These are phyloP conservation scores for Alternaria conjuncta DNA, from an alignment of 2,329 filamentous ascomycete species.

Conservation along the genomic window DNA sequence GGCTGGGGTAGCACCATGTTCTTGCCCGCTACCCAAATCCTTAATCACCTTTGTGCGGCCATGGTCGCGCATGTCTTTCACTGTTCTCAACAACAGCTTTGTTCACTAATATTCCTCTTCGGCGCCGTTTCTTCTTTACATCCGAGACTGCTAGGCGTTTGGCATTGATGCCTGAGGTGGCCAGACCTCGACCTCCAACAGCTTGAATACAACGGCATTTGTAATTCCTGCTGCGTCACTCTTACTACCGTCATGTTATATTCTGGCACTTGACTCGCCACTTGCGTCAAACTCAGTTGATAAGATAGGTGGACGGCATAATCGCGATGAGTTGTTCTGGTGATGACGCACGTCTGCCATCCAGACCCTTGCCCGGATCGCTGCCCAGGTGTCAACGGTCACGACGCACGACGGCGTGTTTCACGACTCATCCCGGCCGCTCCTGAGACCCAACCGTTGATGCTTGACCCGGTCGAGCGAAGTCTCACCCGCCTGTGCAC, in stretches of 20 bases:
- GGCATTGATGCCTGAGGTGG: conserved; percentile 29
- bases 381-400: conserved; percentile 10
- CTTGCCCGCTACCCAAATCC: conserved; percentile 11
- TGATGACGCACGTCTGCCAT: conserved; percentile 27
- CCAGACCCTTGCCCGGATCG: conserved; percentile 19
- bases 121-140: conserved; percentile 6
- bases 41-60: conserved; percentile 10
- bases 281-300: not conserved
- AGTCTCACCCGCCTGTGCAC: conserved; percentile 2
- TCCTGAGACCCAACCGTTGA: conserved; percentile 16
- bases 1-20: conserved; percentile 37
- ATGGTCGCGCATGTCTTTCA: not conserved
- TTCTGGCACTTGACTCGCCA: not conserved
- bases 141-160: conserved; percentile 42
- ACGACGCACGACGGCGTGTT: conserved; percentile 24
- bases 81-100: not conserved
- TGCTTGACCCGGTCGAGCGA: conserved; percentile 5
- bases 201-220: not conserved
- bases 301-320: not conserved
- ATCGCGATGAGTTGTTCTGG: conserved; percentile 3
- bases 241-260: not conserved
- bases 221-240: conserved; percentile 1
- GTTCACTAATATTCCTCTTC: conserved; percentile 1
- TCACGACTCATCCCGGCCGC: conserved; percentile 29
- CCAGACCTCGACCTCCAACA: not conserved